These are phyloP conservation scores for Boletellus ananiceps DNA, from an alignment of 768 basidiomycete genomes.

Conservation along the genomic window DNA sequence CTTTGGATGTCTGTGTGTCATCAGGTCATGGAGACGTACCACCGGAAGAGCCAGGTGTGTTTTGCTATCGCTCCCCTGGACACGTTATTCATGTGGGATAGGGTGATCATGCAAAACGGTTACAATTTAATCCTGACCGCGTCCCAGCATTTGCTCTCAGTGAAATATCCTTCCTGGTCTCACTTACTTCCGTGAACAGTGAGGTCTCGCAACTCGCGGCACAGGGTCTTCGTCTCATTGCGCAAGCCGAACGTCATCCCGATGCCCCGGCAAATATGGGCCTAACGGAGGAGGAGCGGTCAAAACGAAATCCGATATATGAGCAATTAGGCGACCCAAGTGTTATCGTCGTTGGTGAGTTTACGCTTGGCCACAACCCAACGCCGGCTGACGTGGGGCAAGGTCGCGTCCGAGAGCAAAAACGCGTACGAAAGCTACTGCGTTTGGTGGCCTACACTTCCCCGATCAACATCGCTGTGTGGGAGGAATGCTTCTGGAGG, in stretches of 20 bases:
- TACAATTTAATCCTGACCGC: slow-evolving; percentile 51
- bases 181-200: slow-evolving; percentile 65
- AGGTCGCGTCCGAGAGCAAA: slow-evolving; percentile 80
- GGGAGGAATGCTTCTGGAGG: slow-evolving; percentile 78
- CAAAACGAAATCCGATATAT: slow-evolving; percentile 68
- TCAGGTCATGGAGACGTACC: slow-evolving; percentile 55
- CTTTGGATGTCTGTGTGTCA: slow-evolving; percentile 65
- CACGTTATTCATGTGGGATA: slow-evolving; percentile 18
- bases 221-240: slow-evolving; percentile 61
- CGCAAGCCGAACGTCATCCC: slow-evolving; percentile 61
- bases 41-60: slow-evolving; percentile 45
- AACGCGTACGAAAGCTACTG: slow-evolving; percentile 68
- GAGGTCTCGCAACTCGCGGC: slow-evolving; percentile 66
- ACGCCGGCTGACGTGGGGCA: slow-evolving; percentile 5
- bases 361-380: not conserved
- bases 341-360: slow-evolving; percentile 62
- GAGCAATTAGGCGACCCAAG: slow-evolving; percentile 77
- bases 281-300: slow-evolving; percentile 56
- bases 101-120: slow-evolving; percentile 41
- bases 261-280: slow-evolving; percentile 48
- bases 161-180: slow-evolving; percentile 70
- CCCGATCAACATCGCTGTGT: slow-evolving; percentile 69
- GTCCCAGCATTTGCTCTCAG: slow-evolving; percentile 60
- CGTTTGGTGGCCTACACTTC: slow-evolving; percentile 59
- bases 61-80: not conserved